phyloP scores from a whole-genome alignment of 1,284 basidiomycete species.

The Athelia sp. region DNA sequence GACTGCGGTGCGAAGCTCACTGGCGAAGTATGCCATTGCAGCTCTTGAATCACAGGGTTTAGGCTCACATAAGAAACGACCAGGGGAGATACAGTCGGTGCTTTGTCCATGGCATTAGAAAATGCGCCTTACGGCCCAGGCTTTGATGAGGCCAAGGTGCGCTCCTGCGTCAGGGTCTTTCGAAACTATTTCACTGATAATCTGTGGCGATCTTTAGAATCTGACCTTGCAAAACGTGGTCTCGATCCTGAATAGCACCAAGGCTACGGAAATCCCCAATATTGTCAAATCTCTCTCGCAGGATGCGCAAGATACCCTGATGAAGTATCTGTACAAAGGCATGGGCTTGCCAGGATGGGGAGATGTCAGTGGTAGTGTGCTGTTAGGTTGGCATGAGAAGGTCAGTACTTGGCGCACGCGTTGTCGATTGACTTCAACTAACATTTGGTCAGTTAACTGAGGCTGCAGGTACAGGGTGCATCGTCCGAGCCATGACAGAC shows the following conservation, averaged over 20 bases:
- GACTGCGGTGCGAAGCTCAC: constrained; percentile 62
- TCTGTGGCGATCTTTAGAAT: constrained; percentile 37
- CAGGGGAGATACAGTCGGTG: constrained; percentile 73
- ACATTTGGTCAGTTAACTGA: constrained; percentile 74
- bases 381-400: constrained; percentile 96
- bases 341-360: constrained; percentile 83
- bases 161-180: constrained; percentile 12
- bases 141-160: constrained; percentile 86
- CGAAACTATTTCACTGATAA: constrained; percentile 1
- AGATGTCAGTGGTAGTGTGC: constrained; percentile 83
- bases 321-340: constrained; percentile 99
- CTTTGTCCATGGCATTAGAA: constrained; percentile 67
- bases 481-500: constrained; percentile 97
- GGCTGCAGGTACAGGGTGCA: constrained; percentile 92
- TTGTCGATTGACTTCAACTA: constrained; percentile 2
- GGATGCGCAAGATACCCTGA: constrained; percentile 87
- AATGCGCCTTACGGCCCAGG: constrained; percentile 81
- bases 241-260: constrained; percentile 92
- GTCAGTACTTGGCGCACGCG: constrained; percentile 37
- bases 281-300: constrained; percentile 74
- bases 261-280: constrained; percentile 81
- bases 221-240: constrained; percentile 83
- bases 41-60: not conserved
- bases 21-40: constrained; percentile 59
- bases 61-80: too few species aligned